Evolutionary conservation across 495 filamentous ascomycete species (phyloP).

Genomic region (Delitschia confertaspora): DNA sequence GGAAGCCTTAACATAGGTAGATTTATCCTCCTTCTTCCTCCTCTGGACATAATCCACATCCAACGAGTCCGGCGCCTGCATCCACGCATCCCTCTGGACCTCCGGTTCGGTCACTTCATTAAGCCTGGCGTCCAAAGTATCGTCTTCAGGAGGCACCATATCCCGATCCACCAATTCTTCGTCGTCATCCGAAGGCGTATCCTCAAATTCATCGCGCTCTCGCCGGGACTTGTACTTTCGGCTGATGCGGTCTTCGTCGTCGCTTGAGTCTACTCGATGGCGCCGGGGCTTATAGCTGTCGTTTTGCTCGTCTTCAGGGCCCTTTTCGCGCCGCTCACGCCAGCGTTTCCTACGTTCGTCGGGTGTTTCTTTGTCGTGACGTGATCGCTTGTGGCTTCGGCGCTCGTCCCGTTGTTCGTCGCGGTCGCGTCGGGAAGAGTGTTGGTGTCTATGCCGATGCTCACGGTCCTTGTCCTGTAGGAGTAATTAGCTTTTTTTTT

Average conservation of each 20-base stretch:
- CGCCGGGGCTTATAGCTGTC: slow-evolving; percentile 20
- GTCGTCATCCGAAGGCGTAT: slow-evolving; percentile 11
- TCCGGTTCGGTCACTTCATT: slow-evolving; percentile 20
- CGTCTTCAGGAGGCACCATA: slow-evolving; percentile 34
- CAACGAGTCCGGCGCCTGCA: slow-evolving; percentile 73
- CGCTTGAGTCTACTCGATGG: slow-evolving; percentile 15
- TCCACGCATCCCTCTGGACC: slow-evolving; percentile 77
- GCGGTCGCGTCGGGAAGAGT: slow-evolving; percentile 39
- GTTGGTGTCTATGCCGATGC: slow-evolving; percentile 38
- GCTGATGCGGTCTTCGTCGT: slow-evolving; percentile 18
- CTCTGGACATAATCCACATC: slow-evolving; percentile 81
- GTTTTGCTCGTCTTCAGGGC: slow-evolving; percentile 32
- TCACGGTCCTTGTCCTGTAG: slow-evolving; percentile 16
- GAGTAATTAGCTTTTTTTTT: not conserved
- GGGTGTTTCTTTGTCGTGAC: slow-evolving; percentile 38
- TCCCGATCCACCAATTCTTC: slow-evolving; percentile 8
- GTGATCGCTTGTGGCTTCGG: slow-evolving; percentile 49
- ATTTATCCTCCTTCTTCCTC: slow-evolving; percentile 43
- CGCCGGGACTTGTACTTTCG: slow-evolving; percentile 11
- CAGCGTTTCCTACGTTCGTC: slow-evolving; percentile 19
- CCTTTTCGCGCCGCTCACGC: slow-evolving; percentile 37
- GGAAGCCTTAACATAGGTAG: slow-evolving; percentile 35
- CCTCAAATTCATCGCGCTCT: slow-evolving; percentile 24
- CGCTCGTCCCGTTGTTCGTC: slow-evolving; percentile 37
- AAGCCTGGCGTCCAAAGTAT: slow-evolving; percentile 31